Evolutionary conservation across 164 flowering plant genomes (phyloP), one percentile per base, ranked within the genome.

Genomic region (Aristolochia contorta): DNA sequence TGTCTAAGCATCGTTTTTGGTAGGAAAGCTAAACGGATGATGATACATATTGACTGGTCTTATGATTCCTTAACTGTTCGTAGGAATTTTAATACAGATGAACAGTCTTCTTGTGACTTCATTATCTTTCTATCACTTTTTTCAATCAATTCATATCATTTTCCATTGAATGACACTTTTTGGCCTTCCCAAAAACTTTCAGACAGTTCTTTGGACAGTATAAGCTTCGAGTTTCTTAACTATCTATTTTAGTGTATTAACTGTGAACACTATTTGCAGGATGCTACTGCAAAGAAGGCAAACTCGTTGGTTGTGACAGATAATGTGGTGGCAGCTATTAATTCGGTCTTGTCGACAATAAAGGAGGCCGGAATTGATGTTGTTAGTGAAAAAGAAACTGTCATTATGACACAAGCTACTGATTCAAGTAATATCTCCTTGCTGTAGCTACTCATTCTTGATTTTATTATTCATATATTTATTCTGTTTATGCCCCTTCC

Each of bases 381-480:
- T 23, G 60, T 59, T 27, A 78, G 72, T 37, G 65, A 74, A 27
- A 62, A 67, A 62, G 80, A 82, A 63, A 80, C 84, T 19, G 71
- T 72, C 27, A 71, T 85, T 63, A 72, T 87, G 59, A 87, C 89
- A 47, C 89, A 82, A 71, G 89, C 78, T 48, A 76, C 84, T 30
- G 62, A 69, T 16, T 43, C 83, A 57, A 75, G 89, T 82, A 77
- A 57, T 10, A 37, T 37, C 10, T 37, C 43, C 43, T 37, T 37
- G 43, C 12, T 37, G 7, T 37, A 37, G 43, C 43, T 3, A 37
- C 1, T 37, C 30, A 10, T 37, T 10, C 43, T 37, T 37, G 56
- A 15, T 18, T 23, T 12, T 22, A 10, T 23, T 6, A 15, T 23
- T 15, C 30, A 22, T 0, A 6, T 52, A n/a, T 53, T 22, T 46